Conservation (phyloP, 371 early-diverging fungal genomes). For the Synchytrium microbalum region DNA sequence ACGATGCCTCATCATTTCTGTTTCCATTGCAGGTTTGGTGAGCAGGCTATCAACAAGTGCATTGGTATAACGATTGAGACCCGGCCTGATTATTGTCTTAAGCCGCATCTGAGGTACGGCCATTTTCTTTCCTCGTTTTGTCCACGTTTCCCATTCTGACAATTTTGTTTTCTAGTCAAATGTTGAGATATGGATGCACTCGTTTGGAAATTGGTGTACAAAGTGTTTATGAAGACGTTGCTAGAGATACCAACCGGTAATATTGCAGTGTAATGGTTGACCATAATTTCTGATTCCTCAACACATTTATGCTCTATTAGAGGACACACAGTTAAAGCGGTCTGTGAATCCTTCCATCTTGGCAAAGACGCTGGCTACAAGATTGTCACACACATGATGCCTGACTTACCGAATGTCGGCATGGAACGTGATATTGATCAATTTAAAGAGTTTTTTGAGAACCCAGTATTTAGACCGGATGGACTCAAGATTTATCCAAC, state of each 20-base stretch:
- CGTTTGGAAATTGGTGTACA: conserved; percentile 99
- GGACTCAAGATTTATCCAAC: conserved; percentile 99
- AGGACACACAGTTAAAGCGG: conserved; percentile 98
- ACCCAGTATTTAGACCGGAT: conserved; percentile 97
- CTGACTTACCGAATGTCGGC: conserved; percentile 99
- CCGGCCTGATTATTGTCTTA: conserved; percentile 98
- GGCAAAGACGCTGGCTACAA: conserved; percentile 99
- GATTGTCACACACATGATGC: conserved; percentile 99
- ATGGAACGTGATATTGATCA: conserved; percentile 99
- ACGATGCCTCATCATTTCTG: not conserved
- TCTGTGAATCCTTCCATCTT: conserved; percentile 94
- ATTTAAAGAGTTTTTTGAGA: conserved; percentile 99
- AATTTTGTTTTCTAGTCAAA: conserved; percentile 53
- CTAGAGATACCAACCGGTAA: conserved; percentile 99
- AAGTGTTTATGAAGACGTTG: conserved; percentile 99
- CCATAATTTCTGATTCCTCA: not conserved
- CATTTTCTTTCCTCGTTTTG: not conserved
- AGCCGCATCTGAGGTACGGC: conserved; percentile 75
- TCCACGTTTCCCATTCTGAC: conserved; percentile 4
- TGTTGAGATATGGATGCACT: conserved; percentile 99
- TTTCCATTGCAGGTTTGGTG: conserved; percentile 59
- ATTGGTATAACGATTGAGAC: conserved; percentile 99
- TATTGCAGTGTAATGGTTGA: conserved; percentile 40
- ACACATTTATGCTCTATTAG: conserved; percentile 21
- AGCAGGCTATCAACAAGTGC: conserved; percentile 95